phyloP scores from a whole-genome alignment of 2,329 filamentous ascomycete genomes.

The Talaromyces sp. region DNA sequence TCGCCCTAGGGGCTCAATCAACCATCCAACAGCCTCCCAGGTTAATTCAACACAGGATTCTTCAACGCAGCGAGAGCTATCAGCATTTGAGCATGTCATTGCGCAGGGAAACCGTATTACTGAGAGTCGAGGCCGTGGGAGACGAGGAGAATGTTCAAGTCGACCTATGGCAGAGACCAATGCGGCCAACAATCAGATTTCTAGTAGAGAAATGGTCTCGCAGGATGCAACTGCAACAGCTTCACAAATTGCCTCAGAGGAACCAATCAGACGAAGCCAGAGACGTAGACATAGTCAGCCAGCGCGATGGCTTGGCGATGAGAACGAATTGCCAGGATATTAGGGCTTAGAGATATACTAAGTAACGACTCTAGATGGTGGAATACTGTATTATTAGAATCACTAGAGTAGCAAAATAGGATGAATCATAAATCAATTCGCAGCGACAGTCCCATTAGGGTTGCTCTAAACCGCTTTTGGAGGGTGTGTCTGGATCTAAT shows the following conservation, averaged over 20 bases:
- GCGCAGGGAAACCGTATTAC: neutral
- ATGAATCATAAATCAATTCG: neutral
- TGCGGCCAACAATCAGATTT: neutral
- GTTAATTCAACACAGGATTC: slow-evolving; percentile 1
- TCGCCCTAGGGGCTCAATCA: neutral
- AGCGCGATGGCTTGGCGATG: neutral
- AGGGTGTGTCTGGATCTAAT: too few species aligned
- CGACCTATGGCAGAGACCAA: neutral
- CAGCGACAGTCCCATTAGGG: neutral
- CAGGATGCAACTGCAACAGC: neutral
- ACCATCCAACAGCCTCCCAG: neutral
- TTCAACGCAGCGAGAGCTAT: slow-evolving; percentile 4
- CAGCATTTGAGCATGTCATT: slow-evolving; percentile 5
- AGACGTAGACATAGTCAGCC: neutral
- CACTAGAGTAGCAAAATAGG: neutral
- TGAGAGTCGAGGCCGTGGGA: neutral
- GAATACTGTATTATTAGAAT: slow-evolving; percentile 1
- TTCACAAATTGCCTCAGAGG: slow-evolving; percentile 2
- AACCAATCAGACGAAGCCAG: neutral
- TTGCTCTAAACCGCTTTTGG: too few species aligned
- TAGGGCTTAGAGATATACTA: neutral
- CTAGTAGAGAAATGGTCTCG: slow-evolving; percentile 5
- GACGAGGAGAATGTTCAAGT: neutral
- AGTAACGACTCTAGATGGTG: neutral
- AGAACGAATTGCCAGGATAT: neutral